These are phyloP conservation scores for Salicornia ramosissima DNA, from an alignment of 148 eudicot genomes.

Conservation along the genomic window DNA sequence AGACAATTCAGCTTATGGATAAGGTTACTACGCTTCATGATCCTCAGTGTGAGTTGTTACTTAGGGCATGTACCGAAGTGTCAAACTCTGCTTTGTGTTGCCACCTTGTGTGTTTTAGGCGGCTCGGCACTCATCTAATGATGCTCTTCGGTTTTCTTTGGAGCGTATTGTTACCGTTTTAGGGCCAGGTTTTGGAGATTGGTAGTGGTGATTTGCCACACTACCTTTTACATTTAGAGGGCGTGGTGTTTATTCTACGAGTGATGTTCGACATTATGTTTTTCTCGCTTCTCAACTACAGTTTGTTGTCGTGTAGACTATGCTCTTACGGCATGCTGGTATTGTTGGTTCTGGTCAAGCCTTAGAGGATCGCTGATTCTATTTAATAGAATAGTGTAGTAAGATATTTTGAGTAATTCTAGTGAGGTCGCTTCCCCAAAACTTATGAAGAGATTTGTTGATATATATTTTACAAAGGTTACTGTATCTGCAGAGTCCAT, in stretches of 20 bases:
- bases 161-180: too few relatives aligned
- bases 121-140: neutral
- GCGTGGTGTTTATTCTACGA: too few relatives aligned
- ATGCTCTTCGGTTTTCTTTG: too few relatives aligned
- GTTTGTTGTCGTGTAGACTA: neutral
- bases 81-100: neutral
- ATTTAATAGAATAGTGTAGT: neutral
- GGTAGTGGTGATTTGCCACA: too few relatives aligned
- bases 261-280: too few relatives aligned
- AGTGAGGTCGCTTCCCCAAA: neutral
- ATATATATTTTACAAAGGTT: conserved; percentile 2
- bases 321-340: neutral
- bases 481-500: too few relatives aligned
- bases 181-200: too few relatives aligned
- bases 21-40: neutral
- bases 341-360: neutral
- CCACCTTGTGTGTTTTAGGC: neutral
- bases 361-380: neutral
- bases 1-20: neutral
- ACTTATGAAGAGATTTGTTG: neutral
- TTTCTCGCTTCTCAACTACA: too few relatives aligned
- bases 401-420: too few relatives aligned
- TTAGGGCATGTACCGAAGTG: neutral
- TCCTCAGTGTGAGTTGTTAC: neutral
- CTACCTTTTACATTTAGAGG: too few relatives aligned